Evolutionary conservation across 805 yeast genomes (phyloP), one percentile per base, ranked within the genome.

Genomic region (Yamadazyma ubonensis): DNA sequence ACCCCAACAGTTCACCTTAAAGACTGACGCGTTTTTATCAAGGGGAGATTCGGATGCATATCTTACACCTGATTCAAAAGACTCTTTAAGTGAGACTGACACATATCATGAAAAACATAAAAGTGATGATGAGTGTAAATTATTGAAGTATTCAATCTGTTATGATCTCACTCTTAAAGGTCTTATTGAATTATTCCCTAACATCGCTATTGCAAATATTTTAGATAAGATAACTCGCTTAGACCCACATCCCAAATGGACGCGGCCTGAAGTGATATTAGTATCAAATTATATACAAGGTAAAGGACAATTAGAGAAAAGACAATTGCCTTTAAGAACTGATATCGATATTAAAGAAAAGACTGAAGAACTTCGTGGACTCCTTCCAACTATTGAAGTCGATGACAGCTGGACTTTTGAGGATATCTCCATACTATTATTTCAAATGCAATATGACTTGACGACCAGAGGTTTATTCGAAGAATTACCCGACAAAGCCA

Each of bases 11-110:
- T 37, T 37, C 21, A 37, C 25, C 18, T 37, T 37, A 36, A 32
- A 38, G 7, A 19, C 28, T 15, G 32, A 27, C 33, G 27, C 32
- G 30, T 29, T 22, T 12, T 12, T 22, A 7, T 5, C 11, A 5
- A 30, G 21, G 18, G 35, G 12, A 3, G 39, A 39, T 11, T 29
- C 29, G 4, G 48, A 39, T 23, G 41, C 36, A 3, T 47, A 47
- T 33, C 30, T 44, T 12, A 44, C 51, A 10, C 51, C 51, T 9
- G 51, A 44, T 3, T 42, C 46, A 5, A 47, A 47, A 32, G 48
- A 39, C 12, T 37, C 43, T 25, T 36, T 42, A 2, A 47, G 48
- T 38, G 51, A 47, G 37, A 42, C 27, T 33, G 51, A 46, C 28
- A 17, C 25, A 11, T 16, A 20, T 26, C 35, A 32, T 14, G 39